phyloP scores from a whole-genome alignment of 768 basidiomycete genomes.

The Boletus tylopilopsis region DNA sequence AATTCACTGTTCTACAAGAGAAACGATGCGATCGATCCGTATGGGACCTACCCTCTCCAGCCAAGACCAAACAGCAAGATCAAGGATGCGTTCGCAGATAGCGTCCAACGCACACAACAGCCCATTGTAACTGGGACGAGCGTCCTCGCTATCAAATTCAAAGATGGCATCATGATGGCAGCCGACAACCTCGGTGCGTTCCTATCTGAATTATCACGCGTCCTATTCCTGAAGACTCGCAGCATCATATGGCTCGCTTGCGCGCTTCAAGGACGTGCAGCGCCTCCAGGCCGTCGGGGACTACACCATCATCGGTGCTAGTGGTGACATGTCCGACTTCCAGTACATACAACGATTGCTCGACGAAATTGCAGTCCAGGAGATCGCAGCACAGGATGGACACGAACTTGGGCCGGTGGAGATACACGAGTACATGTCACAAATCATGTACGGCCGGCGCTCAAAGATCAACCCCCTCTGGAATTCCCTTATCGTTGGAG shows the following conservation, averaged over 20 bases:
- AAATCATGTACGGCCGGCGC: conserved; percentile 86
- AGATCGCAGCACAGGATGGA: conserved; percentile 79
- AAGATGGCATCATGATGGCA: conserved; percentile 97
- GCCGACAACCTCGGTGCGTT: conserved; percentile 90
- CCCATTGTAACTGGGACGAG: conserved; percentile 98
- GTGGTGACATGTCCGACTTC: conserved; percentile 98
- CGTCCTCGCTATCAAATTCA: conserved; percentile 90
- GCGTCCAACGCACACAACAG: conserved; percentile 82
- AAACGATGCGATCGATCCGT: conserved; percentile 71
- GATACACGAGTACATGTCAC: conserved; percentile 88
- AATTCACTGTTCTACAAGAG: conserved; percentile 40
- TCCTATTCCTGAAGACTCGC: not conserved
- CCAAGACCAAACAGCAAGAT: conserved; percentile 48
- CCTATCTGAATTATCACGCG: not conserved
- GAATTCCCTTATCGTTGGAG: conserved; percentile 93
- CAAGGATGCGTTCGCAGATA: conserved; percentile 56
- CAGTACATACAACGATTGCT: conserved; percentile 84
- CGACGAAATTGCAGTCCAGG: conserved; percentile 72
- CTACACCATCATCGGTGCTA: conserved; percentile 84
- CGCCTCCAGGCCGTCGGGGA: conserved; percentile 83
- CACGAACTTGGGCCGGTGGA: conserved; percentile 82
- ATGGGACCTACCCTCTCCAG: conserved; percentile 74
- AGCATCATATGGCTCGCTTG: conserved; percentile 97
- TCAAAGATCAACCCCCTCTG: conserved; percentile 91
- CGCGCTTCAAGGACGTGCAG: conserved; percentile 91